These are phyloP conservation scores for Aspergillus leporis DNA, from an alignment of 495 filamentous ascomycete genomes.

Conservation along the genomic window DNA sequence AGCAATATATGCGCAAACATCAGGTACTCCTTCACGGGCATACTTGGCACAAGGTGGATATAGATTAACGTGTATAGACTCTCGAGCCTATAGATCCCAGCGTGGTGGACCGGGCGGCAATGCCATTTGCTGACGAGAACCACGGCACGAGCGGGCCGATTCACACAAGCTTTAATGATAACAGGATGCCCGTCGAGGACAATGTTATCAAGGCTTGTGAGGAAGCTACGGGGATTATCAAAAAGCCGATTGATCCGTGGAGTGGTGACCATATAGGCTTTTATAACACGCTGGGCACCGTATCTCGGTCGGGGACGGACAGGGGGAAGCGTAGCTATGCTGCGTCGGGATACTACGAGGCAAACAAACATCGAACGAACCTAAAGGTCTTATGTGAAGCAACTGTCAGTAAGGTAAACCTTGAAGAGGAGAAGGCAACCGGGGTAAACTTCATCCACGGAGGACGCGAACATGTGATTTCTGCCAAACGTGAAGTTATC, in stretches of 20 bases:
- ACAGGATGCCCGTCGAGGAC: neutral
- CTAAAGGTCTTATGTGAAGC: slow-evolving; percentile 47
- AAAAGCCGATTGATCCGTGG: slow-evolving; percentile 18
- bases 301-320: slow-evolving; percentile 27
- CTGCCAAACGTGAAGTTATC: slow-evolving; percentile 47
- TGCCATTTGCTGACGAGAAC: no score
- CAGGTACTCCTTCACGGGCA: no score
- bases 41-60: slow-evolving; percentile 33
- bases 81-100: neutral
- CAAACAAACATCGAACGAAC: slow-evolving; percentile 42
- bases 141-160: neutral
- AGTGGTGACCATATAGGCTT: neutral
- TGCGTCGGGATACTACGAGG: slow-evolving; percentile 45
- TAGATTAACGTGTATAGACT: slow-evolving; percentile 39
- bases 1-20: no score
- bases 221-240: slow-evolving; percentile 21
- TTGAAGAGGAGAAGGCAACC: slow-evolving; percentile 26
- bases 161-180: slow-evolving; percentile 8
- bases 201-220: slow-evolving; percentile 10
- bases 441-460: slow-evolving; percentile 33
- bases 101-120: no score
- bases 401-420: slow-evolving; percentile 43
- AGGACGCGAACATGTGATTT: slow-evolving; percentile 11
- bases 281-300: slow-evolving; percentile 15
- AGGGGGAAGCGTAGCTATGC: slow-evolving; percentile 48